These are phyloP conservation scores for Cladobotryum protrusum DNA, from an alignment of 2,329 filamentous ascomycete species.

Conservation along the genomic window DNA sequence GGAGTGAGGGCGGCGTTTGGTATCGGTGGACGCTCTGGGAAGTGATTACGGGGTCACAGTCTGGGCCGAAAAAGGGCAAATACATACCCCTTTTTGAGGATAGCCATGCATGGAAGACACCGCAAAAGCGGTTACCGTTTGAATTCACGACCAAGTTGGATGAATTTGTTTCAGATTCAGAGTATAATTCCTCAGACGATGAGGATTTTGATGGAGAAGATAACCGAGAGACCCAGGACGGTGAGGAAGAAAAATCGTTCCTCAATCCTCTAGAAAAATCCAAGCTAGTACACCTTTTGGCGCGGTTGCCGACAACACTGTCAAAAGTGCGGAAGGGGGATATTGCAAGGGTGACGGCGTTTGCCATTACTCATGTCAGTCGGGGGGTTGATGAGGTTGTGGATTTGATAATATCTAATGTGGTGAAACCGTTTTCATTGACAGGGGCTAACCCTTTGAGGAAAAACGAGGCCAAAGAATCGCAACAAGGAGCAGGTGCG, in stretches of 20 bases:
- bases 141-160: conserved; percentile 73
- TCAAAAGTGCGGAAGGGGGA: conserved; percentile 75
- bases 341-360: conserved; percentile 76
- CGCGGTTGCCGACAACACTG: conserved; percentile 70
- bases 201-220: conserved; percentile 62
- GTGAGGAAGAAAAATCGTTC: conserved; percentile 53
- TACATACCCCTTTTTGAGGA: conserved; percentile 68
- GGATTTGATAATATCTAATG: conserved; percentile 77
- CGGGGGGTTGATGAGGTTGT: conserved; percentile 85
- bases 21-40: conserved; percentile 93
- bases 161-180: conserved; percentile 75
- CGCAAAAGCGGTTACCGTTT: conserved; percentile 66
- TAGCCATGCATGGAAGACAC: conserved; percentile 69
- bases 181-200: conserved; percentile 83
- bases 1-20: conserved; percentile 74
- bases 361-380: conserved; percentile 82
- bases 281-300: conserved; percentile 76
- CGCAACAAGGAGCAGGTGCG: conserved; percentile 19
- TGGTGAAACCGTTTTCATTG: conserved; percentile 68
- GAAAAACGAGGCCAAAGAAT: conserved; percentile 31
- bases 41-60: conserved; percentile 61
- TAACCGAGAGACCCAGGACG: conserved; percentile 39
- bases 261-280: conserved; percentile 79
- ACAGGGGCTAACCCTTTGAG: conserved; percentile 62
- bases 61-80: conserved; percentile 40